A percentile compares a stretch with the other conserved stretches of the same genome.
phyloP scores from a whole-genome alignment of 139 green algal genomes.

The Spirogloea muscicola region DNA sequence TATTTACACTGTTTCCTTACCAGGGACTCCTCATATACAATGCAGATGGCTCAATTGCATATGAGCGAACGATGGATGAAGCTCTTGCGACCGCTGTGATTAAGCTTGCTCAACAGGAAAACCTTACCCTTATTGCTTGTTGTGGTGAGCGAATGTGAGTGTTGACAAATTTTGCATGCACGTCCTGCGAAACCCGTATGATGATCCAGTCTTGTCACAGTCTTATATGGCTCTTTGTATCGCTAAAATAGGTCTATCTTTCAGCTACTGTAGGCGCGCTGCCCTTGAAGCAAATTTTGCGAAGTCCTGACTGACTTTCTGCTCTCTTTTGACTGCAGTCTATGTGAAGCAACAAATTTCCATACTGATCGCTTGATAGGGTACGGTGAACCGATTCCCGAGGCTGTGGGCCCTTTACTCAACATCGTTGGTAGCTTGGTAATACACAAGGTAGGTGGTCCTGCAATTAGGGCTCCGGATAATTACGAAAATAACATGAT shows the following conservation, averaged over 20 bases:
- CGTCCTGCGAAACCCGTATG: background rate
- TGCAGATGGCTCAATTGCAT: background rate
- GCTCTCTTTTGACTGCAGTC: constrained; percentile 1
- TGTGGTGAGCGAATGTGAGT: constrained; percentile 31
- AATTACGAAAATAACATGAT: no score
- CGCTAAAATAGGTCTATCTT: no score
- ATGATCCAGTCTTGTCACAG: background rate
- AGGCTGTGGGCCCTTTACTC: constrained; percentile 14
- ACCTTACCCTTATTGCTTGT: constrained; percentile 15
- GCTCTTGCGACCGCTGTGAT: constrained; percentile 16
- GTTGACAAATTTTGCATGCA: background rate
- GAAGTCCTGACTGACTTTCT: no score
- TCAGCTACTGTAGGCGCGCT: no score
- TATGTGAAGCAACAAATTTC: constrained; percentile 14
- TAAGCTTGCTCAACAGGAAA: constrained; percentile 1
- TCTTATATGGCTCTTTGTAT: background rate
- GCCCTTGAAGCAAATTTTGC: no score
- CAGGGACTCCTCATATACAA: constrained; percentile 11
- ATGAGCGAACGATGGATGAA: constrained; percentile 6
- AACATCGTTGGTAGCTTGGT: constrained; percentile 6
- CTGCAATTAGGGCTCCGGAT: no score
- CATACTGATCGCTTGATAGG: constrained; percentile 26
- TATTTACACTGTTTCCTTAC: no score
- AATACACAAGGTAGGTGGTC: constrained; percentile 25
- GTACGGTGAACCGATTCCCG: constrained; percentile 28